Conservation (phyloP, 2,329 filamentous ascomycete species). For the Arthrocladium fulminans region DNA sequence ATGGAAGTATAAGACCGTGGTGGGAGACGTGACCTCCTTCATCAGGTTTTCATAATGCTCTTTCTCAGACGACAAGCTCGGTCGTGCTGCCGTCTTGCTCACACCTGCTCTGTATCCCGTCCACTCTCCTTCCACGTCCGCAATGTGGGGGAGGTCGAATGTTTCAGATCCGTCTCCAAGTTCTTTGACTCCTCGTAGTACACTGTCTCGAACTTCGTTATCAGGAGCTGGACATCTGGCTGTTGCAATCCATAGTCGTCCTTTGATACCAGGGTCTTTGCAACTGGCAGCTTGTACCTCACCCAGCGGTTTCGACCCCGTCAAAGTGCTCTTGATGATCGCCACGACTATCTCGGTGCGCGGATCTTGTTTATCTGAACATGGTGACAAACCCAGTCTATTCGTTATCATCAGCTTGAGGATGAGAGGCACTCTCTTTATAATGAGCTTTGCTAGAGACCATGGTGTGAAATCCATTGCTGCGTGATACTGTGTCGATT, state of each 20-base stretch:
- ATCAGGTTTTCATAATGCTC: constrained; percentile 35
- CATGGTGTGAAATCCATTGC: constrained; percentile 28
- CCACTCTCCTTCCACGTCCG: constrained; percentile 38
- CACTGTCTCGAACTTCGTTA: constrained; percentile 20
- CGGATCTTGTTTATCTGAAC: constrained; percentile 68
- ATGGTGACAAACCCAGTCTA: constrained; percentile 56
- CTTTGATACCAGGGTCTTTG: constrained; percentile 61
- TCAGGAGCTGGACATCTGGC: constrained; percentile 53
- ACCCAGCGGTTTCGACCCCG: constrained; percentile 44
- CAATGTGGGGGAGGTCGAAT: constrained; percentile 30
- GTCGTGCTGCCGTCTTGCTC: constrained; percentile 29
- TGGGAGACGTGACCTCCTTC: constrained; percentile 31
- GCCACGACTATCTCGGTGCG: constrained; percentile 63
- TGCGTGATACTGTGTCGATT: no score
- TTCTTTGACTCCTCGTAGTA: constrained; percentile 32
- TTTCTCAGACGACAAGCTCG: constrained; percentile 32
- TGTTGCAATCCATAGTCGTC: constrained; percentile 71
- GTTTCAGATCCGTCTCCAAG: constrained; percentile 32
- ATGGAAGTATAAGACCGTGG: constrained; percentile 40
- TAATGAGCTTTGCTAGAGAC: constrained; percentile 30
- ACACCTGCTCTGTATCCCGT: constrained; percentile 36
- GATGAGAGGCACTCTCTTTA: constrained; percentile 34
- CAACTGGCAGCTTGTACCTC: constrained; percentile 55
- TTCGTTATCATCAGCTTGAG: constrained; percentile 36
- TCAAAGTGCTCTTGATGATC: constrained; percentile 59